A percentile compares a stretch with the other conserved stretches of the same genome.
Evolutionary conservation across 2,329 filamentous ascomycete species (phyloP).

Genomic region (Apiospora aurea): DNA sequence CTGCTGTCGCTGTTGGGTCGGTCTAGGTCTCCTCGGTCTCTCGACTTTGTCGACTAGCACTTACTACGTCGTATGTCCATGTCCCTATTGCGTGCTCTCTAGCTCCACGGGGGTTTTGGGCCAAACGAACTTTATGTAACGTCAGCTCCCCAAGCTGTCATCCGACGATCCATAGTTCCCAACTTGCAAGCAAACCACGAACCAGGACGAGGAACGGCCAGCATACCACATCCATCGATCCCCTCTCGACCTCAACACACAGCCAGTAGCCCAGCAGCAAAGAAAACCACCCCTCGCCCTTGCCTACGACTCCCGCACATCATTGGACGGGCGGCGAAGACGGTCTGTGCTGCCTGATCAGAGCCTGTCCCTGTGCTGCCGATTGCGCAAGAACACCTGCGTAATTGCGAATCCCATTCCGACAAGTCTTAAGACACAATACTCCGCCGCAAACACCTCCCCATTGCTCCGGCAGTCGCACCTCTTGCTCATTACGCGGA

Average conservation of each 20-base stretch:
- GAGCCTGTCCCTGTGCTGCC: neutral
- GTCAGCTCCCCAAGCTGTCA: neutral
- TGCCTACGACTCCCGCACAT: neutral
- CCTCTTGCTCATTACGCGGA: neutral
- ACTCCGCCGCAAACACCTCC: neutral
- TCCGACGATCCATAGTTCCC: conserved; percentile 16
- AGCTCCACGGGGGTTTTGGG: neutral
- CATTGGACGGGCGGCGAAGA: conserved; percentile 6
- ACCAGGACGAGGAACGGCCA: neutral
- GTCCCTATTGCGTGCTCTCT: conserved; percentile 11
- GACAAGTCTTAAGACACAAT: neutral
- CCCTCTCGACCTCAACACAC: neutral
- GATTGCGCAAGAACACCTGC: conserved; percentile 14
- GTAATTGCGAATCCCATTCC: conserved; percentile 10
- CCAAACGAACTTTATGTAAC: conserved; percentile 6
- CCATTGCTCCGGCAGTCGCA: neutral
- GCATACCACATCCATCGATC: neutral
- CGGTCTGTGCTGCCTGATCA: conserved; percentile 7
- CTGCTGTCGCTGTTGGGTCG: neutral
- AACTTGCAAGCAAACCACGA: neutral
- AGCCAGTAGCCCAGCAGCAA: neutral
- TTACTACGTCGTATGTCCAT: neutral
- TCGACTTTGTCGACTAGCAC: neutral
- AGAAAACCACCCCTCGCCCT: too few relatives aligned
- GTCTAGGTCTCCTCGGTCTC: neutral